Evolutionary conservation across 2,329 filamentous ascomycete species (phyloP).

Genomic region (Epichloe typhina): DNA sequence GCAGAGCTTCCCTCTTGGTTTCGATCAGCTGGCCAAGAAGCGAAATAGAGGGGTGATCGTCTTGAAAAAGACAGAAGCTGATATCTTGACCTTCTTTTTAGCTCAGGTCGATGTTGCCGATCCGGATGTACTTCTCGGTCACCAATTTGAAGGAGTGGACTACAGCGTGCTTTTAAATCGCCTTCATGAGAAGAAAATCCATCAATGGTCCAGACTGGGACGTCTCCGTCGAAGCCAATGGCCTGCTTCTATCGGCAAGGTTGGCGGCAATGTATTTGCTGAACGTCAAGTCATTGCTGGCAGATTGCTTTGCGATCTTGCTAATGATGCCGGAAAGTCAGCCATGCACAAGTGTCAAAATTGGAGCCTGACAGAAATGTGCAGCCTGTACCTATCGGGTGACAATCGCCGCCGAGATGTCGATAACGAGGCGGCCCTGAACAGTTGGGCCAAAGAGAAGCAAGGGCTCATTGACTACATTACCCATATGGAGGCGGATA

Average conservation of each 20-base stretch:
- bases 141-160: constrained; percentile 94
- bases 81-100: constrained; percentile 77
- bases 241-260: constrained; percentile 76
- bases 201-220: constrained; percentile 88
- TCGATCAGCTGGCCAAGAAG: constrained; percentile 60
- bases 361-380: constrained; percentile 98
- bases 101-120: constrained; percentile 79
- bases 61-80: constrained; percentile 69
- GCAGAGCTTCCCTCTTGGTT: constrained; percentile 68
- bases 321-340: constrained; percentile 94
- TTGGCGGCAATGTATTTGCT: constrained; percentile 80
- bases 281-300: constrained; percentile 85
- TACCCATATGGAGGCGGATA: constrained; percentile 87
- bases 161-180: constrained; percentile 83
- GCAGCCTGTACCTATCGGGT: constrained; percentile 69
- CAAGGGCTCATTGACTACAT: constrained; percentile 87
- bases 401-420: constrained; percentile 66
- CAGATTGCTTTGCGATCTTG: constrained; percentile 81
- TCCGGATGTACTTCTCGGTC: constrained; percentile 85
- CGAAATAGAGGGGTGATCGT: constrained; percentile 67
- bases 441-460: constrained; percentile 65
- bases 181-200: constrained; percentile 78
- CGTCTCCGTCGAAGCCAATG: constrained; percentile 71
- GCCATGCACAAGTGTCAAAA: constrained; percentile 95
- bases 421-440: constrained; percentile 77